These are phyloP conservation scores for Yamadazyma philogaea DNA, from an alignment of 805 yeast genomes.

Conservation along the genomic window DNA sequence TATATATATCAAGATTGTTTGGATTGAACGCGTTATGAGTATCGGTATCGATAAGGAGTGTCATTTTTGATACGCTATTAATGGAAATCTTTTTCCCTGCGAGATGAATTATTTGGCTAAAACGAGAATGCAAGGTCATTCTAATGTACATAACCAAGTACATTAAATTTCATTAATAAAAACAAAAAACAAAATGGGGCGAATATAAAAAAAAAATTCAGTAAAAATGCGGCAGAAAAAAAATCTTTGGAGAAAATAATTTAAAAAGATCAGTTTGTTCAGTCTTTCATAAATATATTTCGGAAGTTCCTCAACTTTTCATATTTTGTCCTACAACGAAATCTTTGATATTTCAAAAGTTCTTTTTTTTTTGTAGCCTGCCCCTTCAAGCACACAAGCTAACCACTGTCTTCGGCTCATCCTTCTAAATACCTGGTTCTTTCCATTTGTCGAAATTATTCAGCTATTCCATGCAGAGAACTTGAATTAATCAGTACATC, in stretches of 20 bases:
- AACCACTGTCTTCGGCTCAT: not conserved
- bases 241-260: slow-evolving; percentile 3
- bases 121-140: not conserved
- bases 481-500: not conserved
- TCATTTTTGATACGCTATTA: too few relatives aligned
- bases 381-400: not conserved
- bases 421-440: not conserved
- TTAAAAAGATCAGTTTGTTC: slow-evolving; percentile 6
- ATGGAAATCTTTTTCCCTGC: too few relatives aligned
- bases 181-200: not conserved
- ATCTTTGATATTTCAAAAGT: not conserved
- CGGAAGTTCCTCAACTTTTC: slow-evolving; percentile 3
- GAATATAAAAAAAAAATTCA: slow-evolving; percentile 1
- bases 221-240: slow-evolving; percentile 1
- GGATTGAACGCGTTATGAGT: too few relatives aligned
- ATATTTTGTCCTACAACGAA: not conserved
- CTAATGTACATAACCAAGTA: not conserved
- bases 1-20: too few relatives aligned
- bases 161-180: not conserved
- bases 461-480: not conserved
- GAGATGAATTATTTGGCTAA: too few relatives aligned
- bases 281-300: slow-evolving; percentile 1
- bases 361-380: not conserved
- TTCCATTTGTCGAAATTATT: not conserved
- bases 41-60: too few relatives aligned